A percentile compares a stretch with the other conserved stretches of the same genome.
Conservation (phyloP, 345 rosid genomes). For the Populus tremula region DNA sequence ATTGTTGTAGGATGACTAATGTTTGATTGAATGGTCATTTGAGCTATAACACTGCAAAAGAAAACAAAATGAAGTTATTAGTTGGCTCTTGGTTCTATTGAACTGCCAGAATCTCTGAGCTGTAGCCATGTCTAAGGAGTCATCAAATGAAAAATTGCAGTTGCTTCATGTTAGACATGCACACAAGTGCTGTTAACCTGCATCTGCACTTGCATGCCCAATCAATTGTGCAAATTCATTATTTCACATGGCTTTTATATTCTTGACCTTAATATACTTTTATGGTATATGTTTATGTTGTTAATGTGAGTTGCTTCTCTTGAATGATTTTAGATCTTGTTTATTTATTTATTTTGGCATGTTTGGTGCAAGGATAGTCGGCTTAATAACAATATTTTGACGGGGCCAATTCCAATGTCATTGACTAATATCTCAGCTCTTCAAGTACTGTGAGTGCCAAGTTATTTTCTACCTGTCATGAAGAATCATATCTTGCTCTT, state of each 20-base stretch:
- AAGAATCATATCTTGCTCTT: not conserved
- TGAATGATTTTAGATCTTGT: slow-evolving; percentile 14
- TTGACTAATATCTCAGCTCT: slow-evolving; percentile 83
- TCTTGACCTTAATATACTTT: not conserved
- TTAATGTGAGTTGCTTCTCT: not conserved
- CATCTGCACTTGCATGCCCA: not conserved
- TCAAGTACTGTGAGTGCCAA: slow-evolving; percentile 82
- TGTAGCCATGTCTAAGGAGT: not conserved
- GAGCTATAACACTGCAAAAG: not conserved
- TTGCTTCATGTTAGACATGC: not conserved
- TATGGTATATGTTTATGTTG: not conserved
- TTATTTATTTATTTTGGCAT: slow-evolving; percentile 7
- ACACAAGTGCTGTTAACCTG: not conserved
- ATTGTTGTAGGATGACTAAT: not conserved
- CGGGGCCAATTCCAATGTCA: slow-evolving; percentile 81
- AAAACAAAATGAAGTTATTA: not conserved
- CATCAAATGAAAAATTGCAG: not conserved
- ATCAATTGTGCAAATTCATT: not conserved
- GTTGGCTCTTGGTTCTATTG: not conserved
- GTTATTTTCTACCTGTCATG: slow-evolving; percentile 1
- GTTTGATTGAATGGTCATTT: not conserved
- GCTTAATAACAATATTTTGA: slow-evolving; percentile 90
- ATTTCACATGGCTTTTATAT: not conserved
- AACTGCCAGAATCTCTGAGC: not conserved
- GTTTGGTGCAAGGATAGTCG: slow-evolving; percentile 72